Evolutionary conservation across 1,139 yeast species (phyloP).

Genomic region (Zygosaccharomyces sapae): DNA sequence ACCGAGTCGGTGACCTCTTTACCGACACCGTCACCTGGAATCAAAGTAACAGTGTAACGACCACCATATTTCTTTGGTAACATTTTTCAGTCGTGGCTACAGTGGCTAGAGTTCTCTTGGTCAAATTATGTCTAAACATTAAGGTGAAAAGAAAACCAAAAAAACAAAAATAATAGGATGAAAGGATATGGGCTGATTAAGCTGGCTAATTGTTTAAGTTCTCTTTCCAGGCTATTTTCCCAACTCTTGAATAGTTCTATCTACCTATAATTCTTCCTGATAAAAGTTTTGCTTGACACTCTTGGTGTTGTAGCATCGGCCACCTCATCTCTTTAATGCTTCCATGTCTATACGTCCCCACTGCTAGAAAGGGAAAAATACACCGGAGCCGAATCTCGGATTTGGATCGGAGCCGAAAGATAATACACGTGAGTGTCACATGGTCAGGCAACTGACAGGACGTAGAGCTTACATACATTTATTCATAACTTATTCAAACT

Average conservation of each 20-base stretch:
- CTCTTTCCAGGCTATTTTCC: neutral
- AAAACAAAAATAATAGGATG: too few species aligned
- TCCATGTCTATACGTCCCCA: neutral
- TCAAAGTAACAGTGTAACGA: slow-evolving; percentile 83
- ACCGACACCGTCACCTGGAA: slow-evolving; percentile 97
- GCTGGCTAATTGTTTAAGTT: neutral
- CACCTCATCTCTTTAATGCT: neutral
- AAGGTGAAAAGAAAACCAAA: neutral
- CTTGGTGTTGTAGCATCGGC: too few species aligned
- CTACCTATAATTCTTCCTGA: neutral
- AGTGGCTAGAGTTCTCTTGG: slow-evolving; percentile 39
- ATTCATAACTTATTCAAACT: neutral
- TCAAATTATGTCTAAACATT: slow-evolving; percentile 27
- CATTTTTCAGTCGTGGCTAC: slow-evolving; percentile 50
- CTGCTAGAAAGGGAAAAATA: neutral
- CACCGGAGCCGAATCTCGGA: slow-evolving; percentile 7
- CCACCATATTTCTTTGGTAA: slow-evolving; percentile 94
- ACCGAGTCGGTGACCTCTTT: slow-evolving; percentile 94
- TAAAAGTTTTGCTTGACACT: neutral
- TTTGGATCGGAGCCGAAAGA: slow-evolving; percentile 2
- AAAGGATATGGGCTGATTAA: neutral
- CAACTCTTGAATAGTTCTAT: slow-evolving; percentile 1
- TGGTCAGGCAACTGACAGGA: neutral
- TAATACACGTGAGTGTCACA: neutral
- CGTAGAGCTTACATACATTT: neutral